Conservation (phyloP, 306 rosid genomes). For the Mucuna pruriens region DNA sequence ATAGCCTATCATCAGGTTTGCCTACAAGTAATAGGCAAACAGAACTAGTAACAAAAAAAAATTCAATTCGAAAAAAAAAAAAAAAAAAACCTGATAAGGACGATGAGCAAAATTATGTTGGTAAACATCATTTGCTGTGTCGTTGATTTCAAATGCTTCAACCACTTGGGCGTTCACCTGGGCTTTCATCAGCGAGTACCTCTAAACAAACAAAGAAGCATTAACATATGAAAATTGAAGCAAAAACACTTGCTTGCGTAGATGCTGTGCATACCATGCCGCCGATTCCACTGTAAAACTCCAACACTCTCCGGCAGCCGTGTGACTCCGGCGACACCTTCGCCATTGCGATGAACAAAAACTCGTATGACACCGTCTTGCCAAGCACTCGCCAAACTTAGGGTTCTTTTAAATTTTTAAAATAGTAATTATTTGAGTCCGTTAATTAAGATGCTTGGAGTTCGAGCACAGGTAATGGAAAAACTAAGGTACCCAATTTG, state of each 20-base stretch:
- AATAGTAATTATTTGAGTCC: no score
- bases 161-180: conserved; percentile 67
- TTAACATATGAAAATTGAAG: neutral
- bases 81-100: conserved; percentile 72
- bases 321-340: neutral
- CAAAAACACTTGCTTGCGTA: neutral
- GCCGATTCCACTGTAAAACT: conserved; percentile 94
- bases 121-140: conserved; percentile 89
- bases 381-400: neutral
- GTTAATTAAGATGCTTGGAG: no score
- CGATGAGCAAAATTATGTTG: conserved; percentile 81
- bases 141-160: conserved; percentile 87
- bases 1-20: no score
- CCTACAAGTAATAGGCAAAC: no score
- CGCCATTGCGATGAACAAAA: conserved; percentile 48
- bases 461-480: no score
- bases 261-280: conserved; percentile 67
- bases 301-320: conserved; percentile 72
- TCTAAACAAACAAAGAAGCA: conserved; percentile 38
- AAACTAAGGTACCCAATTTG: no score
- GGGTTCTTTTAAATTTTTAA: neutral
- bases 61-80: neutral
- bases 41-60: neutral
- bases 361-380: neutral
- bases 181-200: conserved; percentile 75